A percentile compares a stretch with the other conserved stretches of the same genome.
These are phyloP conservation scores for Gardenia jasminoides DNA, from an alignment of 257 asterid species.

Conservation along the genomic window DNA sequence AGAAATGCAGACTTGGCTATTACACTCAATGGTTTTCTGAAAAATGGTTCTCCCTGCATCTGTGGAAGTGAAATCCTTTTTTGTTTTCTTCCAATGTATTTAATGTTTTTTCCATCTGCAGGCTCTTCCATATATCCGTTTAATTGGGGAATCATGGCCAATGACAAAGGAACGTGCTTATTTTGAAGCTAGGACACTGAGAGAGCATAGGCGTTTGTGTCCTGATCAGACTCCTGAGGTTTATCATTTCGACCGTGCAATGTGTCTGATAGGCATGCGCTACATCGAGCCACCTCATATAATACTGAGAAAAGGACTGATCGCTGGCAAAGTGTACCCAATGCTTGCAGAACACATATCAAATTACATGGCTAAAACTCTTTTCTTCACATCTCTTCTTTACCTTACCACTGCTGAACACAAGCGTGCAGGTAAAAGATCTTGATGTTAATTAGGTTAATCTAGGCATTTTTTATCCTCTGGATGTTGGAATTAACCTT, in stretches of 20 bases:
- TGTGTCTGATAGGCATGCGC: constrained; percentile 94
- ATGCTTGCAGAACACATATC: constrained; percentile 81
- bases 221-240: constrained; percentile 90
- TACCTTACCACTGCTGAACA: constrained; percentile 81
- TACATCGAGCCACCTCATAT: constrained; percentile 97
- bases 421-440: constrained; percentile 70
- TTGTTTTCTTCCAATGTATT: neutral
- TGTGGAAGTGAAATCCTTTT: neutral
- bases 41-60: neutral
- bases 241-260: constrained; percentile 79
- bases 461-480: neutral
- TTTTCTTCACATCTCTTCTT: constrained; percentile 84
- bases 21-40: neutral
- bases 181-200: constrained; percentile 66
- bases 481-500: neutral
- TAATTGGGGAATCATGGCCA: constrained; percentile 98
- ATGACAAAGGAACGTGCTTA: constrained; percentile 95
- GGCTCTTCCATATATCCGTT: constrained; percentile 94
- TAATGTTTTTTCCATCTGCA: constrained; percentile 30
- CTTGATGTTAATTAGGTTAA: neutral
- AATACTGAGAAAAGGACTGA: constrained; percentile 80
- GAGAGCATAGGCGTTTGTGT: constrained; percentile 68
- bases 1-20: neutral
- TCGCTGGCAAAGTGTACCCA: constrained; percentile 86
- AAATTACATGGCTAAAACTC: constrained; percentile 80